Evolutionary conservation across 163 green algal genomes (phyloP), one percentile per base, ranked within the genome.

Genomic region (Scenedesmus sp.): DNA sequence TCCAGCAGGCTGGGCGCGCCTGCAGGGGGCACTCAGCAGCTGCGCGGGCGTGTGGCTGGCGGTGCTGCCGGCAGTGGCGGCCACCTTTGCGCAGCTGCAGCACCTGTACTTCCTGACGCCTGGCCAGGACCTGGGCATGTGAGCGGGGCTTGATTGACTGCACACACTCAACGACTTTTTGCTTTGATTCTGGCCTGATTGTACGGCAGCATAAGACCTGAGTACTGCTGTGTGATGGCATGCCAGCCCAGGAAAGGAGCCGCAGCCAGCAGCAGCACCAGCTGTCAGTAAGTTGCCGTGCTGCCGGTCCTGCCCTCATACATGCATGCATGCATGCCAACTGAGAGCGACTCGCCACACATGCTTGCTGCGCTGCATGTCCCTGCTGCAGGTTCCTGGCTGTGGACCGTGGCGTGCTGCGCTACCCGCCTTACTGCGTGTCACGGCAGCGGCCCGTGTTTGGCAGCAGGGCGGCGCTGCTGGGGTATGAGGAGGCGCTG

Each of bases 401-500:
- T 6, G 91, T 91, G 15, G 92, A 96, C n/a, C 82, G 93, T 52
- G 96, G 96, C 4, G 91, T 86, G 0, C 59, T 96, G 57, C 90
- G 89, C 20, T 98, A 97, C 92, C 96, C 96, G 52, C 15, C 57
- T n/a, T 98, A 97, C 92, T 59, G 34, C 2, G 18, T 98, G 7
- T 73, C 84, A 54, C 92, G 96, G n/a, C 67, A 90, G 4, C 60
- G 82, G 2, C 66, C 82, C 46, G 92, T 91, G n/a, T 95, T 94
- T 46, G 56, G 7, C 34, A 90, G 13, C 66, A 91, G 95, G 13
- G 26, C 91, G 34, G 84, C 92, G 20, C 94, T 99, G 82, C 89
- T 98, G 90, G 92, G 93, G 2, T 99, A 99, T 91, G 96, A 99
- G 90, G 57, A 66, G 3, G 96, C 97, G 5, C 91, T 98, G 26